Conservation (phyloP, 2,329 filamentous ascomycete genomes). For the Hymenoscyphus scutula region DNA sequence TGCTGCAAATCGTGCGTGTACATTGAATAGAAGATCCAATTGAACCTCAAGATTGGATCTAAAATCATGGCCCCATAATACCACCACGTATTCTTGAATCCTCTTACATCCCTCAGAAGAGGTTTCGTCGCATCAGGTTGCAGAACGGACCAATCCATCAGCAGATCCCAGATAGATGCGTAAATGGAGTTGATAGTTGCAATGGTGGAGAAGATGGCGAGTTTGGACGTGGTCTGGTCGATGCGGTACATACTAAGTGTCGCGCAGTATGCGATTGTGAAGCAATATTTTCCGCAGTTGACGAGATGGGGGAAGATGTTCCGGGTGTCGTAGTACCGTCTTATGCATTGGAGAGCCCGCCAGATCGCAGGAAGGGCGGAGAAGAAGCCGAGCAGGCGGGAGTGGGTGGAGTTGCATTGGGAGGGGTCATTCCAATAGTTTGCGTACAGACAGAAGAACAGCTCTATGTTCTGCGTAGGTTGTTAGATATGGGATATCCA, state of each 20-base stretch:
- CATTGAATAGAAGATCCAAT: constrained; percentile 87
- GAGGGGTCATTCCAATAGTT: constrained; percentile 68
- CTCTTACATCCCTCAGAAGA: constrained; percentile 73
- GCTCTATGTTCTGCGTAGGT: constrained; percentile 68
- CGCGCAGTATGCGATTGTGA: constrained; percentile 77
- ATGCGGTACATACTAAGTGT: constrained; percentile 83
- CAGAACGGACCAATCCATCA: constrained; percentile 94
- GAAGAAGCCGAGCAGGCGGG: constrained; percentile 82
- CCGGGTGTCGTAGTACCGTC: constrained; percentile 81
- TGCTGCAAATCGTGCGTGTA: constrained; percentile 79
- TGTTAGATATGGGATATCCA: neutral
- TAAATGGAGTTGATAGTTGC: constrained; percentile 82
- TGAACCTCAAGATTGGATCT: constrained; percentile 84
- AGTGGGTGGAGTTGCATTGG: constrained; percentile 83
- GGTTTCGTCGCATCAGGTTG: constrained; percentile 68
- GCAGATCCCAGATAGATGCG: constrained; percentile 85
- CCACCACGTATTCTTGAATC: constrained; percentile 73
- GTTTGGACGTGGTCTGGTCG: constrained; percentile 50
- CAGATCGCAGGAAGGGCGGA: constrained; percentile 79
- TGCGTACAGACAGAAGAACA: constrained; percentile 95
- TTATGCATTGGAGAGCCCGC: constrained; percentile 86
- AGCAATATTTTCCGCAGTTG: constrained; percentile 88
- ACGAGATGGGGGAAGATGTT: constrained; percentile 90
- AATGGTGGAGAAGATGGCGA: constrained; percentile 76
- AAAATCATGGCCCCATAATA: constrained; percentile 85